A percentile compares a stretch with the other conserved stretches of the same genome.
Conservation (phyloP, 257 asterid genomes). For the Solanum ossicruentum region DNA sequence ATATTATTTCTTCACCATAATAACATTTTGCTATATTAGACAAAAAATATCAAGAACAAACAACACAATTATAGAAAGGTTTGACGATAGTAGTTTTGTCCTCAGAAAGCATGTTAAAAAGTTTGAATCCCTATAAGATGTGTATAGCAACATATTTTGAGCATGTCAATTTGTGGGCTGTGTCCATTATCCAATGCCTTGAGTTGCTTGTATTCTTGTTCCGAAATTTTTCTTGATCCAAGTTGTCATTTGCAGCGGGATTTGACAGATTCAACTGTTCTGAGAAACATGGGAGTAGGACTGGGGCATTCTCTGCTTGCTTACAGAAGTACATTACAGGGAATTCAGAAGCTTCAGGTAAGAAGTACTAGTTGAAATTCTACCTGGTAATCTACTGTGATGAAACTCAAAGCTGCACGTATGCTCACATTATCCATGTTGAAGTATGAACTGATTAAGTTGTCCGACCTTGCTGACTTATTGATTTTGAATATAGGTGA, state of each 20-base stretch:
- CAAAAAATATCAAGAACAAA: neutral
- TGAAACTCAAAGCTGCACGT: neutral
- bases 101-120: neutral
- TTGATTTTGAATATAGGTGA: slow-evolving; percentile 31
- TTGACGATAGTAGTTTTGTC: neutral
- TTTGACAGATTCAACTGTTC: slow-evolving; percentile 79
- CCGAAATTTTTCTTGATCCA: neutral
- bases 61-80: neutral
- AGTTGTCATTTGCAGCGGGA: slow-evolving; percentile 47
- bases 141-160: neutral
- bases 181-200: neutral
- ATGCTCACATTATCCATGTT: neutral
- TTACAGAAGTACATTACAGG: slow-evolving; percentile 69
- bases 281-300: slow-evolving; percentile 88
- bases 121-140: neutral
- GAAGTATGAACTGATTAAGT: neutral
- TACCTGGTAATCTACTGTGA: neutral
- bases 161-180: neutral
- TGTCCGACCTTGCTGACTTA: neutral
- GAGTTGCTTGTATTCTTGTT: neutral
- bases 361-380: neutral
- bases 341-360: slow-evolving; percentile 85
- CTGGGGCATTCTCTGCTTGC: slow-evolving; percentile 85
- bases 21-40: neutral
- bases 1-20: neutral